Evolutionary conservation across 441 rosid species (phyloP).

Genomic region (Jatropha podagrica): DNA sequence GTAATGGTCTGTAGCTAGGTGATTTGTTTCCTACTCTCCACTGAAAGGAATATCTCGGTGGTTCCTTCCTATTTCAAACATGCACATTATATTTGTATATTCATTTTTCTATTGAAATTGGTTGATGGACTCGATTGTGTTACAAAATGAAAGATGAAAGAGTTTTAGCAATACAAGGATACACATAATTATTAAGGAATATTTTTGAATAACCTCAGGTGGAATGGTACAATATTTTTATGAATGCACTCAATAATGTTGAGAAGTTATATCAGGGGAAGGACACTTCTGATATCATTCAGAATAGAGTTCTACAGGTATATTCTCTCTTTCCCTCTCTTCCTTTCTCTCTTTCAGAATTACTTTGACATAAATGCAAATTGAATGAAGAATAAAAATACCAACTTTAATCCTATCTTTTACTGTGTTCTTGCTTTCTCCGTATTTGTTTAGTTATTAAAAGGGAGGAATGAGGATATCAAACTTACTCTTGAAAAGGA

Average conservation of each 20-base stretch:
- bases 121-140: neutral
- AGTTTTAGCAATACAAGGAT: neutral
- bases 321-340: conserved; percentile 20
- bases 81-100: neutral
- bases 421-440: conserved; percentile 15
- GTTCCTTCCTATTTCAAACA: neutral
- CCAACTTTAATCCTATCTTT: neutral
- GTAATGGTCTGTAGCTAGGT: neutral
- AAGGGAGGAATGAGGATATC: conserved; percentile 71
- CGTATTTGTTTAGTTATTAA: conserved; percentile 48
- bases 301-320: conserved; percentile 81
- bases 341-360: conserved; percentile 15
- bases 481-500: conserved; percentile 66
- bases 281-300: conserved; percentile 66
- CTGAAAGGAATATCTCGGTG: neutral
- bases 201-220: conserved; percentile 39
- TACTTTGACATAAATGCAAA: neutral
- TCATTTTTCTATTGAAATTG: neutral
- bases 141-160: neutral
- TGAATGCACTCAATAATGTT: conserved; percentile 64
- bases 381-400: neutral
- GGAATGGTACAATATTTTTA: conserved; percentile 82
- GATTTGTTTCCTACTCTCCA: neutral
- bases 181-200: neutral
- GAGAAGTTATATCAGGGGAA: conserved; percentile 73